Conservation (phyloP, 208 protist species). For the Tritrichomonas musculus region DNA sequence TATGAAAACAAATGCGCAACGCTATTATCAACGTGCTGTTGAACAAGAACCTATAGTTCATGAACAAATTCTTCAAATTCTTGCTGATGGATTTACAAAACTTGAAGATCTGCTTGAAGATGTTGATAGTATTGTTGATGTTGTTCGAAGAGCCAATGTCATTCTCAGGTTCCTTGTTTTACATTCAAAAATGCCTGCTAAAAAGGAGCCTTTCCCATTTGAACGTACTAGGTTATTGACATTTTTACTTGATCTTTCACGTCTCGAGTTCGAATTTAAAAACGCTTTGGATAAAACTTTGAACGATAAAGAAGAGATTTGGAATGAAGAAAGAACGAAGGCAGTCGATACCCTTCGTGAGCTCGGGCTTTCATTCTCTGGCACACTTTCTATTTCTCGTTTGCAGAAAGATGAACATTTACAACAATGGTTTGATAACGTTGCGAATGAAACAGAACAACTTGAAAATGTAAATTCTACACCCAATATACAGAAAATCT, state of each 20-base stretch:
- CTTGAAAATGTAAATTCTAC: conserved; percentile 56
- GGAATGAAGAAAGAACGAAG: conserved; percentile 67
- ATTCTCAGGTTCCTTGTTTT: conserved; percentile 85
- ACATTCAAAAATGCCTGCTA: conserved; percentile 49
- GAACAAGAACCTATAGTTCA: neutral
- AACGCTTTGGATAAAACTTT: conserved; percentile 73
- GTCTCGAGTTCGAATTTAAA: conserved; percentile 55
- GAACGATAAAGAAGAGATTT: conserved; percentile 67
- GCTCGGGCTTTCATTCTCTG: conserved; percentile 77
- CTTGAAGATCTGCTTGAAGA: conserved; percentile 83
- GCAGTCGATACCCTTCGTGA: conserved; percentile 58
- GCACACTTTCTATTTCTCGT: conserved; percentile 66
- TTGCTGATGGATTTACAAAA: conserved; percentile 72
- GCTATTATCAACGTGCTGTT: neutral
- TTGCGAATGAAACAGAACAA: conserved; percentile 62
- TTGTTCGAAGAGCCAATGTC: conserved; percentile 76
- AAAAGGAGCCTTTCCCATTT: conserved; percentile 16
- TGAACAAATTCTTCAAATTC: conserved; percentile 48
- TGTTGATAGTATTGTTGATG: conserved; percentile 68
- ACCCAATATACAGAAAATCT: conserved; percentile 75
- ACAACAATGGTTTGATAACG: conserved; percentile 76
- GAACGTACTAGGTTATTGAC: neutral
- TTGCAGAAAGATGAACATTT: conserved; percentile 72
- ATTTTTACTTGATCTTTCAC: conserved; percentile 50
- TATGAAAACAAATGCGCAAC: conserved; percentile 63